A percentile compares a stretch with the other conserved stretches of the same genome.
phyloP scores from a whole-genome alignment of 805 yeast genomes.

The Phaffomyces thermotolerans region DNA sequence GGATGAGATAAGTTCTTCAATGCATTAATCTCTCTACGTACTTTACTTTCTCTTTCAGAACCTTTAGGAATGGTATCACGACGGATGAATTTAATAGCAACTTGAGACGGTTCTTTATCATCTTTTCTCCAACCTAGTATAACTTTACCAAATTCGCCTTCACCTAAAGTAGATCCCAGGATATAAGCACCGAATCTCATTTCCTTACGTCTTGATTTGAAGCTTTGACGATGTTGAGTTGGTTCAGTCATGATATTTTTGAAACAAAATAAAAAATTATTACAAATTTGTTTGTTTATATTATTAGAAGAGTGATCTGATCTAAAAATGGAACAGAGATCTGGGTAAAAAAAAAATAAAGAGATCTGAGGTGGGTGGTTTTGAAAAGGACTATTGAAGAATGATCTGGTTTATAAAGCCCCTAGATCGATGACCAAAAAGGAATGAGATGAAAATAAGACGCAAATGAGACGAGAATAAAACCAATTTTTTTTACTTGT shows the following conservation, averaged over 20 bases:
- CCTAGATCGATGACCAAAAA: too few relatives aligned
- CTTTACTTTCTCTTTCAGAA: constrained; percentile 79
- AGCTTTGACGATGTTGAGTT: constrained; percentile 21
- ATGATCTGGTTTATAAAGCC: too few relatives aligned
- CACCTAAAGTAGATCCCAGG: constrained; percentile 90
- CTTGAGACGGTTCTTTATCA: constrained; percentile 62
- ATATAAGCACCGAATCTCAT: constrained; percentile 85
- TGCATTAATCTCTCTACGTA: constrained; percentile 90
- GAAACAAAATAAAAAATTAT: background rate
- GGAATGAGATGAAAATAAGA: too few relatives aligned
- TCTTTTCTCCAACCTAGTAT: constrained; percentile 93
- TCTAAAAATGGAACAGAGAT: too few relatives aligned
- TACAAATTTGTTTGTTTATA: background rate
- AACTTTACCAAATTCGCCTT: constrained; percentile 98
- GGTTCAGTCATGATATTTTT: background rate
- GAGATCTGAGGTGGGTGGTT: too few relatives aligned
- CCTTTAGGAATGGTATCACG: constrained; percentile 84
- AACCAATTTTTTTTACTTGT: too few relatives aligned
- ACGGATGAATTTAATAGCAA: constrained; percentile 87
- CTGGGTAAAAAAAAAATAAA: too few relatives aligned
- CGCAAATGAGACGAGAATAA: too few relatives aligned
- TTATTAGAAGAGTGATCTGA: background rate
- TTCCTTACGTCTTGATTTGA: constrained; percentile 40
- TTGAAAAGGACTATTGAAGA: too few relatives aligned
- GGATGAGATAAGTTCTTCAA: constrained; percentile 84